phyloP scores from a whole-genome alignment of 2,329 filamentous ascomycete genomes.

The Arthroderma sp. region DNA sequence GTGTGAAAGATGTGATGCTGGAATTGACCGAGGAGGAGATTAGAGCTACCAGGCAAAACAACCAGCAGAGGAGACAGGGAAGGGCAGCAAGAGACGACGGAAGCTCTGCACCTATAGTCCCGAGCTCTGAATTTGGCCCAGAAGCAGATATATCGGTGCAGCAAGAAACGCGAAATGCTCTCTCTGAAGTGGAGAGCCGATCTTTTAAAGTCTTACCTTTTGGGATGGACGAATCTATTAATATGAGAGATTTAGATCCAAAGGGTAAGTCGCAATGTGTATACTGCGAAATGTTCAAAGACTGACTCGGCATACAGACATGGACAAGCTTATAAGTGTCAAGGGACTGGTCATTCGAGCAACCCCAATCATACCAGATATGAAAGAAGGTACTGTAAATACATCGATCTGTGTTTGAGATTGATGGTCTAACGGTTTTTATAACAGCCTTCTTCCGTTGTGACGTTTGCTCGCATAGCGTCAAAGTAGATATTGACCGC shows the following conservation, averaged over 20 bases:
- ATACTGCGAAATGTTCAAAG: neutral
- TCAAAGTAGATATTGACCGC: slow-evolving; percentile 82
- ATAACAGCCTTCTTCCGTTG: slow-evolving; percentile 81
- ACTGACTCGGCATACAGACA: slow-evolving; percentile 44
- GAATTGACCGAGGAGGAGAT: slow-evolving; percentile 74
- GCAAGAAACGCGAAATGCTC: slow-evolving; percentile 51
- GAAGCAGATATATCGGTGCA: slow-evolving; percentile 21
- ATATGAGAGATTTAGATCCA: slow-evolving; percentile 87
- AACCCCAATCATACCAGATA: slow-evolving; percentile 92
- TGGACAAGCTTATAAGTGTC: slow-evolving; percentile 89
- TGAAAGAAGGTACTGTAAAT: slow-evolving; percentile 60
- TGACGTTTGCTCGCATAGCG: slow-evolving; percentile 79
- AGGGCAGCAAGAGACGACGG: slow-evolving; percentile 34
- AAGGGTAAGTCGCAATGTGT: slow-evolving; percentile 38
- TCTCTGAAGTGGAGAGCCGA: slow-evolving; percentile 63
- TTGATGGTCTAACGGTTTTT: slow-evolving; percentile 8
- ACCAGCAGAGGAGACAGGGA: slow-evolving; percentile 32
- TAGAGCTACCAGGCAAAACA: slow-evolving; percentile 48
- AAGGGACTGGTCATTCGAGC: slow-evolving; percentile 94
- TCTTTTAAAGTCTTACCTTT: slow-evolving; percentile 82
- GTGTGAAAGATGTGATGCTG: slow-evolving; percentile 83
- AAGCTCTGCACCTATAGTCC: slow-evolving; percentile 64
- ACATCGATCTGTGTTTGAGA: neutral
- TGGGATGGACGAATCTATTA: slow-evolving; percentile 73
- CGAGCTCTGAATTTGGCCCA: slow-evolving; percentile 62